These are phyloP conservation scores for Aspergillus novoparasiticus DNA, from an alignment of 2,329 filamentous ascomycete species.

Conservation along the genomic window DNA sequence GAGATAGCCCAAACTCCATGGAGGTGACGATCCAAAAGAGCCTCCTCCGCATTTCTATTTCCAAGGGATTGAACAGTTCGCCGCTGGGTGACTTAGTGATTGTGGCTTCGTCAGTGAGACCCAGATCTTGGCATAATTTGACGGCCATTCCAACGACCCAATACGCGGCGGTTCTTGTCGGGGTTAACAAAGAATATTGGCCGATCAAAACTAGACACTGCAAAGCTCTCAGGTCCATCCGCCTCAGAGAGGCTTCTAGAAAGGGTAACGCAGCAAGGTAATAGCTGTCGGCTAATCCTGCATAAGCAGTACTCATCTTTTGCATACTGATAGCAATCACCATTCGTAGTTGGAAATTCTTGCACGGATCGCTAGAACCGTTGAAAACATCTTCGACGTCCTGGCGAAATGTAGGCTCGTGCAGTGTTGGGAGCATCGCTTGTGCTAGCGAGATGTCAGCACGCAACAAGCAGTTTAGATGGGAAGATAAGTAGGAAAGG, in stretches of 20 bases:
- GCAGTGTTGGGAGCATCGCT: slow-evolving; percentile 81
- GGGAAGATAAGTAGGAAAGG: neutral
- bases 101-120: slow-evolving; percentile 85
- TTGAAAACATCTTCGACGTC: slow-evolving; percentile 81
- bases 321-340: slow-evolving; percentile 94
- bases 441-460: slow-evolving; percentile 63
- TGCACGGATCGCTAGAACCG: slow-evolving; percentile 74
- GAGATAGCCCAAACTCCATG: slow-evolving; percentile 86
- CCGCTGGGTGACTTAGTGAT: slow-evolving; percentile 67
- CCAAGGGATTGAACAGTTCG: slow-evolving; percentile 66
- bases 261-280: slow-evolving; percentile 86
- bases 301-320: slow-evolving; percentile 84
- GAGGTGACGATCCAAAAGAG: slow-evolving; percentile 85
- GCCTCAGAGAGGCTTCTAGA: slow-evolving; percentile 78
- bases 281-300: slow-evolving; percentile 92
- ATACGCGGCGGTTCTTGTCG: slow-evolving; percentile 88
- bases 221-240: slow-evolving; percentile 87
- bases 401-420: slow-evolving; percentile 75
- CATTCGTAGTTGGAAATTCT: slow-evolving; percentile 87
- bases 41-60: slow-evolving; percentile 85
- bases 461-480: neutral
- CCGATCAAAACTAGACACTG: slow-evolving; percentile 87
- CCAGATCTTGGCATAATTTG: slow-evolving; percentile 84
- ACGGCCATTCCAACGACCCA: slow-evolving; percentile 89
- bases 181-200: slow-evolving; percentile 89